Conservation (phyloP, 129 eudicot species). For the Flaveria ramosissima region DNA sequence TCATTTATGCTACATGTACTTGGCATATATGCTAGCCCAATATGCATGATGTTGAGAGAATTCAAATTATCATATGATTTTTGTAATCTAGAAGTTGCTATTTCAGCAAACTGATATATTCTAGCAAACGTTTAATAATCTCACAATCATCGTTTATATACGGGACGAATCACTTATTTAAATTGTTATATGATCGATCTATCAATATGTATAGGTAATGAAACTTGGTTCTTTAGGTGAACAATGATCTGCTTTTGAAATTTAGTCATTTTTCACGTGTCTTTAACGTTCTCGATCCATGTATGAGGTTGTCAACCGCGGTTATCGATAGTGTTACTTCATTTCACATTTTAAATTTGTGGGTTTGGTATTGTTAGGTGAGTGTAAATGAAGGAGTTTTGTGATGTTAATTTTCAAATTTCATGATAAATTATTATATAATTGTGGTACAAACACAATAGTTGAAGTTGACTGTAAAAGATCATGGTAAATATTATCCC, state of each 20-base stretch:
- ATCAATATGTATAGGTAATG: too few species aligned
- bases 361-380: neutral
- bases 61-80: slow-evolving; percentile 1
- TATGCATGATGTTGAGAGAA: neutral
- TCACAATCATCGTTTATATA: neutral
- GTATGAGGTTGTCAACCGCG: too few species aligned
- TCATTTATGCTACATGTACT: slow-evolving; percentile 28
- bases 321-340: neutral
- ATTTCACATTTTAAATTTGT: neutral
- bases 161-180: neutral
- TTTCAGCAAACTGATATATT: neutral
- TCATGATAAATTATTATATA: neutral
- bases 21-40: slow-evolving; percentile 12
- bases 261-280: too few species aligned
- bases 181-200: neutral
- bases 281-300: too few species aligned
- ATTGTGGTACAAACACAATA: slow-evolving; percentile 17
- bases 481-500: slow-evolving; percentile 38
- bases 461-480: slow-evolving; percentile 30
- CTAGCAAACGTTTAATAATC: neutral
- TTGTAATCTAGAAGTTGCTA: neutral
- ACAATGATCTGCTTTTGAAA: too few species aligned
- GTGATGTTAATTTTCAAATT: neutral
- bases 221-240: too few species aligned
- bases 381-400: neutral